Percentiles rank a stretch among this genome's conserved stretches.
phyloP scores from a whole-genome alignment of 2,329 filamentous ascomycete species.

The Arthroderma uncinatum region DNA sequence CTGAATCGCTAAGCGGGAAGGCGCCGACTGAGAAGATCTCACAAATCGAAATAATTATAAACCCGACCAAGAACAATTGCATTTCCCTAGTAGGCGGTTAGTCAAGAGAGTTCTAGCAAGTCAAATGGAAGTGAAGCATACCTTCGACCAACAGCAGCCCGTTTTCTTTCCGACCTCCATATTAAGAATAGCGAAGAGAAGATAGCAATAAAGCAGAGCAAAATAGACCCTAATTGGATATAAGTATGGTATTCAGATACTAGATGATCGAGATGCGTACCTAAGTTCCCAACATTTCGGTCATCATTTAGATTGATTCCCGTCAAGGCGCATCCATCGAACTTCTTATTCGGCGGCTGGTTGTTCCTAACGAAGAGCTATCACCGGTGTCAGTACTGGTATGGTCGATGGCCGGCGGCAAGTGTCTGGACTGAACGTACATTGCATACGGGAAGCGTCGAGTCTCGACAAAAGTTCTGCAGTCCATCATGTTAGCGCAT shows the following conservation, averaged over 20 bases:
- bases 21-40: constrained; percentile 93
- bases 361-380: constrained; percentile 55
- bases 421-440: constrained; percentile 42
- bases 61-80: constrained; percentile 82
- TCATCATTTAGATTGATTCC: constrained; percentile 62
- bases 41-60: constrained; percentile 79
- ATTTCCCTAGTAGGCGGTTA: constrained; percentile 60
- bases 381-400: constrained; percentile 16
- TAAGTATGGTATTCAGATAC: constrained; percentile 1
- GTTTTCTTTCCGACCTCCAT: constrained; percentile 74
- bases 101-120: background rate
- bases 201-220: constrained; percentile 71
- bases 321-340: constrained; percentile 58
- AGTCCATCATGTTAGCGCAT: constrained; percentile 1
- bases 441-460: constrained; percentile 74
- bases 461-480: constrained; percentile 73
- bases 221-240: constrained; percentile 59
- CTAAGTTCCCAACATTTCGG: constrained; percentile 67
- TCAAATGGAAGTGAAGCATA: constrained; percentile 32
- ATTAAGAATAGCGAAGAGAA: constrained; percentile 55
- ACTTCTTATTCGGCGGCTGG: constrained; percentile 50
- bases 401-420: constrained; percentile 7
- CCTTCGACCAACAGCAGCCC: constrained; percentile 88
- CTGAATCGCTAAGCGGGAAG: constrained; percentile 61
- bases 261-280: constrained; percentile 39